Conservation (phyloP, 257 asterid species). For the Galeopsis tetrahit region DNA sequence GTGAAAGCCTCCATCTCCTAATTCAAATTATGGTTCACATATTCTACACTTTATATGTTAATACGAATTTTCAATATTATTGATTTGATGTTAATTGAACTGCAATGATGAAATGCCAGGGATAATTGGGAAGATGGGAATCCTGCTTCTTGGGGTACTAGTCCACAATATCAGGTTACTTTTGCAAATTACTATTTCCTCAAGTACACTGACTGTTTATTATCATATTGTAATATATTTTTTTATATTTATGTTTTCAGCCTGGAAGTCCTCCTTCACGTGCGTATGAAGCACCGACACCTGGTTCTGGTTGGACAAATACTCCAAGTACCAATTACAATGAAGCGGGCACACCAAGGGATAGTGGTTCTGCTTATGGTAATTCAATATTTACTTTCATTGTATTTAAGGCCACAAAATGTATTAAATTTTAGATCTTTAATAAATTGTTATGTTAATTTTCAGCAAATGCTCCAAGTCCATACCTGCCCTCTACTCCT, state of each 20-base stretch:
- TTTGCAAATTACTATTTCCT: constrained; percentile 7
- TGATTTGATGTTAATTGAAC: constrained; percentile 30
- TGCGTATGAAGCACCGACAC: constrained; percentile 96
- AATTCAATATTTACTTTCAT: constrained; percentile 20
- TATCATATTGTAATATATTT: constrained; percentile 1
- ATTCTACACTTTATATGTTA: background rate
- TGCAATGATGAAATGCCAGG: constrained; percentile 52
- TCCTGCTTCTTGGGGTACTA: constrained; percentile 97
- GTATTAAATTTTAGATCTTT: constrained; percentile 4
- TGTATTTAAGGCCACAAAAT: background rate
- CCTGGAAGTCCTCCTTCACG: constrained; percentile 88
- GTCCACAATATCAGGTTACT: constrained; percentile 93
- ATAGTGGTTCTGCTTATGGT: constrained; percentile 84
- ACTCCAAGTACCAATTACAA: constrained; percentile 59
- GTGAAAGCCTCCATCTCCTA: constrained; percentile 12
- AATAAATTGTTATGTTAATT: background rate
- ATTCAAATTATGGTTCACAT: constrained; percentile 1
- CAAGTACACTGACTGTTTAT: constrained; percentile 3
- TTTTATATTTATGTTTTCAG: constrained; percentile 46
- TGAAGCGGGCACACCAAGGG: constrained; percentile 92
- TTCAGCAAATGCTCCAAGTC: constrained; percentile 97
- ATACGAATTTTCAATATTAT: constrained; percentile 15
- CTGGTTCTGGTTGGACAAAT: constrained; percentile 89
- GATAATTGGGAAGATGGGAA: constrained; percentile 96
- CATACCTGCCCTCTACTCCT: constrained; percentile 96